These are phyloP conservation scores for Scopulariopsis brevicaulis DNA, from an alignment of 2,329 filamentous ascomycete genomes.

Conservation along the genomic window DNA sequence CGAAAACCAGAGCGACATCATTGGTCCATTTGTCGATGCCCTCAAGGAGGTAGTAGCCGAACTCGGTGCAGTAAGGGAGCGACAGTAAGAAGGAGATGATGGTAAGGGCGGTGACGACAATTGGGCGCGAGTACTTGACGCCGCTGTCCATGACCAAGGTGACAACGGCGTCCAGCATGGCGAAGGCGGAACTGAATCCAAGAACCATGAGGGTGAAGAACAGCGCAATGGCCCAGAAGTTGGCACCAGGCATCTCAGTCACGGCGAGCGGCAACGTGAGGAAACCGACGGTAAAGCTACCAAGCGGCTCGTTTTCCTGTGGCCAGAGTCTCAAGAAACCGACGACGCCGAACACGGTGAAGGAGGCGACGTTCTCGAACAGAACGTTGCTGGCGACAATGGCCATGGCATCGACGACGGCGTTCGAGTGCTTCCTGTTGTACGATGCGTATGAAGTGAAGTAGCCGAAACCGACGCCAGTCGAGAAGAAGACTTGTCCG, in stretches of 20 bases:
- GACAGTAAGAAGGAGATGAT: constrained; percentile 40
- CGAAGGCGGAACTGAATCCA: constrained; percentile 46
- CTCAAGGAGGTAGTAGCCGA: constrained; percentile 42
- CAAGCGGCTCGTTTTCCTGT: constrained; percentile 26
- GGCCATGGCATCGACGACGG: constrained; percentile 45
- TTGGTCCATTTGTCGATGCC: constrained; percentile 46
- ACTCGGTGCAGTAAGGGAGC: constrained; percentile 44
- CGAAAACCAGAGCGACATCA: constrained; percentile 40
- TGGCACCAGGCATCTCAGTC: constrained; percentile 42
- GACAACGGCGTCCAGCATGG: constrained; percentile 44
- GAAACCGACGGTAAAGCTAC: constrained; percentile 45
- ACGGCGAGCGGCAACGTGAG: constrained; percentile 45
- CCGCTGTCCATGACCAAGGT: constrained; percentile 42
- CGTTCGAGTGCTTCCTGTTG: constrained; percentile 44
- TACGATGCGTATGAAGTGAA: constrained; percentile 48
- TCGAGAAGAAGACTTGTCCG: constrained; percentile 49
- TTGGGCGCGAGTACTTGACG: constrained; percentile 29
- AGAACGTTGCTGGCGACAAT: constrained; percentile 43
- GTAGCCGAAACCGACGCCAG: constrained; percentile 46
- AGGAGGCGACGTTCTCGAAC: constrained; percentile 41
- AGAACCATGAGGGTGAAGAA: constrained; percentile 48
- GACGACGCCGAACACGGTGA: constrained; percentile 41
- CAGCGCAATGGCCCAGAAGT: constrained; percentile 45
- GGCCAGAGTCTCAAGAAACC: constrained; percentile 29
- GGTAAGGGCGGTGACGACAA: constrained; percentile 36